Conservation (phyloP, 2,329 filamentous ascomycete species). For the Bipolaris oryzae region DNA sequence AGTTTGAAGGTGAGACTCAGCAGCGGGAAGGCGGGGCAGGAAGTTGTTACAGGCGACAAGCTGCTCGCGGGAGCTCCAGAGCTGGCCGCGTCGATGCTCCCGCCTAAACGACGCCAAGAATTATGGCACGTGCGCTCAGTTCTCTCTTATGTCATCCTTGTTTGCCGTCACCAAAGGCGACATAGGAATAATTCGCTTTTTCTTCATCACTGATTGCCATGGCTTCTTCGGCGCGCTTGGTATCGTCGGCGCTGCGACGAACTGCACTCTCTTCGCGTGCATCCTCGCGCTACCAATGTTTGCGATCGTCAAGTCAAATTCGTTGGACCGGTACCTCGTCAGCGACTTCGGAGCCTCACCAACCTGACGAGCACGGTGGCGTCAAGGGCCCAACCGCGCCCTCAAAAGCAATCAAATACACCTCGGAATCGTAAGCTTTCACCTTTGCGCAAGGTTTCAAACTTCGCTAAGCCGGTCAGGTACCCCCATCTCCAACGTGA, state of each 20-base stretch:
- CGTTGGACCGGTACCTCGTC: constrained; percentile 47
- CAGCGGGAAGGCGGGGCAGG: constrained; percentile 14
- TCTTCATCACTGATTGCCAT: constrained; percentile 32
- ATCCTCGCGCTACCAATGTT: constrained; percentile 27
- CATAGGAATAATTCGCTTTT: constrained; percentile 17
- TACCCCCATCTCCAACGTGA: constrained; percentile 86
- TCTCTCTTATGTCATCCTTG: constrained; percentile 35
- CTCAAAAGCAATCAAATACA: constrained; percentile 69
- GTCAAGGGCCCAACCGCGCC: constrained; percentile 43
- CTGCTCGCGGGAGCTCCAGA: constrained; percentile 42
- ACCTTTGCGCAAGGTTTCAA: background rate
- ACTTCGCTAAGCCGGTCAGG: constrained; percentile 26
- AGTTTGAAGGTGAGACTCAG: constrained; percentile 8
- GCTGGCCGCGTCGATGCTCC: constrained; percentile 49
- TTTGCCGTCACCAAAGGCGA: constrained; percentile 24
- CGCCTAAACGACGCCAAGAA: constrained; percentile 44
- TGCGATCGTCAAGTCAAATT: constrained; percentile 39
- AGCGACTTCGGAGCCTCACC: constrained; percentile 51
- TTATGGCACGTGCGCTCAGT: constrained; percentile 34
- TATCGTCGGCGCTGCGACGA: constrained; percentile 42
- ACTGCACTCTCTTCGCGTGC: constrained; percentile 35
- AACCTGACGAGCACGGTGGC: constrained; percentile 44
- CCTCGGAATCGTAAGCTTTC: constrained; percentile 70
- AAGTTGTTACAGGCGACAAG: constrained; percentile 26
- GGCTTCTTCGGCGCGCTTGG: constrained; percentile 45